These are phyloP conservation scores for Hyaloperonospora arabidopsidis DNA, from an alignment of 352 stramenopile genomes.

Conservation along the genomic window DNA sequence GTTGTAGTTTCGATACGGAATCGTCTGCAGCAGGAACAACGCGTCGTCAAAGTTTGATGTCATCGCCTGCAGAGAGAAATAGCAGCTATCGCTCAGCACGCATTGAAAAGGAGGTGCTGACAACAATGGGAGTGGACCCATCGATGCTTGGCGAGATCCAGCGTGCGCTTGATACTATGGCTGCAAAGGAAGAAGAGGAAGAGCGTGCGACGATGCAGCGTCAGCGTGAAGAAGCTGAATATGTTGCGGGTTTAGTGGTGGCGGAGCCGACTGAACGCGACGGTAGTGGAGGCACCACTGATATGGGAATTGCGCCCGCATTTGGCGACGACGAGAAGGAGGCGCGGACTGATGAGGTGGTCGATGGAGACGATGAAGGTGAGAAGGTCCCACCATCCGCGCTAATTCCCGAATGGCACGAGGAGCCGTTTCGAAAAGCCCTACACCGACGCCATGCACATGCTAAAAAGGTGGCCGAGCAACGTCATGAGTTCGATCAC, in stretches of 20 bases:
- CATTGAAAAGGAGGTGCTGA: constrained; percentile 68
- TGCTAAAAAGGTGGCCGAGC: constrained; percentile 14
- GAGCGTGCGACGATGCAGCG: constrained; percentile 24
- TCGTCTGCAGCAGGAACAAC: constrained; percentile 29
- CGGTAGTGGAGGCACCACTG: constrained; percentile 5
- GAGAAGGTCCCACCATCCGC: constrained; percentile 21
- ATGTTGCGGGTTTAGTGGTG: constrained; percentile 31
- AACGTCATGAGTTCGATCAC: constrained; percentile 35
- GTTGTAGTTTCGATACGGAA: constrained; percentile 50
- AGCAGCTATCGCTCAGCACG: constrained; percentile 44
- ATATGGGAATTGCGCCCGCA: constrained; percentile 35
- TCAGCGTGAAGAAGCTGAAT: constrained; percentile 28
- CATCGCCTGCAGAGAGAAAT: constrained; percentile 23
- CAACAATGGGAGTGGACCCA: constrained; percentile 62
- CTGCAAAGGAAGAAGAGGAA: constrained; percentile 44
- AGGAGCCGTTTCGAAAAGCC: constrained; percentile 36
- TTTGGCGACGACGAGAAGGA: constrained; percentile 37
- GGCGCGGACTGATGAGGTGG: constrained; percentile 24
- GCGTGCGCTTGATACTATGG: constrained; percentile 46
- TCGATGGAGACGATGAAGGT: constrained; percentile 12
- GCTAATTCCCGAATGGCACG: constrained; percentile 56
- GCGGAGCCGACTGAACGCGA: constrained; percentile 18
- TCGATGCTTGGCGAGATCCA: constrained; percentile 71
- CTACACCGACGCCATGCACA: constrained; percentile 48
- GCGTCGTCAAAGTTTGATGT: constrained; percentile 11